These are phyloP conservation scores for Suillus bovinus DNA, from an alignment of 768 basidiomycete genomes.

Conservation along the genomic window DNA sequence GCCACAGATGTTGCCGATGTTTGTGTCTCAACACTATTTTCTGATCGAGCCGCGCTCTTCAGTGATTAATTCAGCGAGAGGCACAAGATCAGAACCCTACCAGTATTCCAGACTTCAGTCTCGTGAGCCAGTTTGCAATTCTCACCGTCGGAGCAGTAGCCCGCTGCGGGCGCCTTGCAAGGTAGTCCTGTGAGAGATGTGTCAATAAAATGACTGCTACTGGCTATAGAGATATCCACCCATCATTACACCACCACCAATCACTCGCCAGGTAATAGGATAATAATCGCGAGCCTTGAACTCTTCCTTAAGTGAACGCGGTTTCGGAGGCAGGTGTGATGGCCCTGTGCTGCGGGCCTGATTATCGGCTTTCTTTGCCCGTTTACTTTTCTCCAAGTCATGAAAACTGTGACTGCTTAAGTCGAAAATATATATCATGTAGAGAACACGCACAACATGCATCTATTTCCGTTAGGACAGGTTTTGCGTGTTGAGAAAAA, in stretches of 20 bases:
- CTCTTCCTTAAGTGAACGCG: slow-evolving; percentile 31
- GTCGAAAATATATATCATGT: no score
- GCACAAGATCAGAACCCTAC: slow-evolving; percentile 18
- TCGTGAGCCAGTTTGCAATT: slow-evolving; percentile 33
- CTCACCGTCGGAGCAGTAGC: slow-evolving; percentile 27
- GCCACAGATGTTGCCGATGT: not conserved
- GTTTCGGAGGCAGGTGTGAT: slow-evolving; percentile 28
- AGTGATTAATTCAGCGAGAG: slow-evolving; percentile 3
- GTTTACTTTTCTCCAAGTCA: slow-evolving; percentile 23
- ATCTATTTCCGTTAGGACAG: slow-evolving; percentile 55
- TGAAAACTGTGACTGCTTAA: slow-evolving; percentile 42
- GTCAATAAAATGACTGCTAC: not conserved
- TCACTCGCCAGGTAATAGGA: slow-evolving; percentile 74
- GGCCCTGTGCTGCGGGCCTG: slow-evolving; percentile 14
- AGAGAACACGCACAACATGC: slow-evolving; percentile 55
- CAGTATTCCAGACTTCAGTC: slow-evolving; percentile 22
- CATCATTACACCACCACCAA: slow-evolving; percentile 77
- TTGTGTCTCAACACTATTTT: slow-evolving; percentile 15
- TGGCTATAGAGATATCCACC: slow-evolving; percentile 31
- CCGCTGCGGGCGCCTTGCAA: slow-evolving; percentile 25
- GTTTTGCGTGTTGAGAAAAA: slow-evolving; percentile 46
- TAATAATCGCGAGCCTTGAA: slow-evolving; percentile 50
- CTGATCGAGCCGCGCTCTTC: not conserved
- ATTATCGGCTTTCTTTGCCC: not conserved
- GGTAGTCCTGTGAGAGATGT: slow-evolving; percentile 20